A percentile compares a stretch with the other conserved stretches of the same genome.
Evolutionary conservation across 257 asterid species (phyloP).

Genomic region (Solanum gandarillasii): DNA sequence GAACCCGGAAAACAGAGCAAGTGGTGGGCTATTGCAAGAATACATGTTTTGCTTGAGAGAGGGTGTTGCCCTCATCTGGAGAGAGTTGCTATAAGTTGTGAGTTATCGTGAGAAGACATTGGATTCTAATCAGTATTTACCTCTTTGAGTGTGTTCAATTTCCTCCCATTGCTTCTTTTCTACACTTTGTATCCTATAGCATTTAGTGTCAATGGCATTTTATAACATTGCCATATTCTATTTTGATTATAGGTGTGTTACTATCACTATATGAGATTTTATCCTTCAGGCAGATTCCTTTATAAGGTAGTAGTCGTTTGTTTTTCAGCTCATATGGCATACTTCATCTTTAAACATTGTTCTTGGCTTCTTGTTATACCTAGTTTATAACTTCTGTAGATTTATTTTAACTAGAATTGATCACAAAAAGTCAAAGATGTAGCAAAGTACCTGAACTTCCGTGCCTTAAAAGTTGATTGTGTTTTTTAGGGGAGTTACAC

Average conservation of each 20-base stretch:
- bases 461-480: constrained; percentile 40
- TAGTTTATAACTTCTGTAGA: neutral
- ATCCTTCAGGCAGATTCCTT: constrained; percentile 86
- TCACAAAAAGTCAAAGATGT: constrained; percentile 77
- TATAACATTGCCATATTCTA: neutral
- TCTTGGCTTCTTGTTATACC: neutral
- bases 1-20: too few relatives aligned
- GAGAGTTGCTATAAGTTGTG: neutral
- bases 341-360: neutral
- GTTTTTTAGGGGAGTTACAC: constrained; percentile 73
- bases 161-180: neutral
- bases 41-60: neutral
- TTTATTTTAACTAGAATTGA: constrained; percentile 42
- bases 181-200: neutral
- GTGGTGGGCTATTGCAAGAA: neutral
- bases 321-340: neutral
- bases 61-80: neutral
- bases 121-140: neutral
- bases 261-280: constrained; percentile 79
- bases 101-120: neutral
- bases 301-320: constrained; percentile 47
- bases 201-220: neutral
- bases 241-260: constrained; percentile 67
- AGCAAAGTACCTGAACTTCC: constrained; percentile 65
- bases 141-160: neutral